Conservation (phyloP, 1,139 yeast species). For the Ogataea hybrid region DNA sequence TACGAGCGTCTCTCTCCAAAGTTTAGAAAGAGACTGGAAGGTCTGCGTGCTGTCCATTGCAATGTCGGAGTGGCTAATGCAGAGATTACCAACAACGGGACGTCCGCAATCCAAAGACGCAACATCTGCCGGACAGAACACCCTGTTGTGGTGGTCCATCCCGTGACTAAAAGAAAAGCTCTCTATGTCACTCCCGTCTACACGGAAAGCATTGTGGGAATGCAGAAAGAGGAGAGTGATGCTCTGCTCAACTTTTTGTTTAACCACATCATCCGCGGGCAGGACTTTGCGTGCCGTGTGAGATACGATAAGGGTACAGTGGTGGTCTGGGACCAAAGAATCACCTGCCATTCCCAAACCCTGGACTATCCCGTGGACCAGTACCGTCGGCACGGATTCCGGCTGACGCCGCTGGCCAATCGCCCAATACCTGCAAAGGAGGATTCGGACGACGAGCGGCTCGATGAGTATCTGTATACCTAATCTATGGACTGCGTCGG, state of each 20-base stretch:
- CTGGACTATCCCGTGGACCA: conserved; percentile 15
- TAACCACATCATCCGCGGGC: conserved; percentile 44
- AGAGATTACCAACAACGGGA: conserved; percentile 37
- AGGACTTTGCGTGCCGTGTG: conserved; percentile 56
- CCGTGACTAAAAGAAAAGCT: conserved; percentile 52
- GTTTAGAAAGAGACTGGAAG: conserved; percentile 20
- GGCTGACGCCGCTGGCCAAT: conserved; percentile 67
- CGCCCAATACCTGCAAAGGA: conserved; percentile 31
- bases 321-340: conserved; percentile 39
- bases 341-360: conserved; percentile 19
- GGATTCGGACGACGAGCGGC: conserved; percentile 30
- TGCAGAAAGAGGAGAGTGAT: conserved; percentile 55
- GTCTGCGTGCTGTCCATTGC: conserved; percentile 42
- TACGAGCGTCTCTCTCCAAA: conserved; percentile 28
- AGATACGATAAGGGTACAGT: conserved; percentile 58
- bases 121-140: conserved; percentile 39
- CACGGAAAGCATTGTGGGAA: too few species aligned
- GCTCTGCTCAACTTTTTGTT: conserved; percentile 49
- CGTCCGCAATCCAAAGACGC: conserved; percentile 38
- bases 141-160: conserved; percentile 57
- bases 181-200: conserved; percentile 52
- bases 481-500: conserved; percentile 10
- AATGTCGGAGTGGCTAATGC: conserved; percentile 43
- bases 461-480: conserved; percentile 25
- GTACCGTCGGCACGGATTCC: conserved; percentile 58